Conservation (phyloP, 169 alveolate genomes). For the Plasmodium adleri region DNA sequence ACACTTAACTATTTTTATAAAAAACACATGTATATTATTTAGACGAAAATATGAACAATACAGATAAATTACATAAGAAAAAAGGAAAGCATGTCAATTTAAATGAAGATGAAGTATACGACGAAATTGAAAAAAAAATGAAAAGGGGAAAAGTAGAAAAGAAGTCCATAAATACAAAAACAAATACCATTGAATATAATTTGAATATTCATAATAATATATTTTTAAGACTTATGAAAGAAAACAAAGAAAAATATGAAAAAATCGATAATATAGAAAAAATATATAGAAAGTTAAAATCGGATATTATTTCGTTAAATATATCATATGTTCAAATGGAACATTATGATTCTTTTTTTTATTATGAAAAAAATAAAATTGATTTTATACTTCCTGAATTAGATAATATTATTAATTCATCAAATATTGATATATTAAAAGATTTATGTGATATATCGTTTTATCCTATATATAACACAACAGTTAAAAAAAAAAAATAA, state of each 20-base stretch:
- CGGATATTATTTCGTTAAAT: slow-evolving; percentile 43
- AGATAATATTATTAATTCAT: slow-evolving; percentile 44
- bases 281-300: slow-evolving; percentile 49
- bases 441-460: slow-evolving; percentile 36
- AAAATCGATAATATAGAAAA: slow-evolving; percentile 33
- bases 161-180: slow-evolving; percentile 25
- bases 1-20: too few species aligned
- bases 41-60: slow-evolving; percentile 22
- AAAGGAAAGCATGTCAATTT: neutral
- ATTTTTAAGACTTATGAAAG: slow-evolving; percentile 35
- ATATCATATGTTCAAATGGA: slow-evolving; percentile 66
- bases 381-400: slow-evolving; percentile 69
- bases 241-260: slow-evolving; percentile 50
- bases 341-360: slow-evolving; percentile 62
- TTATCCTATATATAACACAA: slow-evolving; percentile 58
- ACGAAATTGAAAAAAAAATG: slow-evolving; percentile 28
- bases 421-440: slow-evolving; percentile 54
- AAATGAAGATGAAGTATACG: slow-evolving; percentile 43
- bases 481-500: slow-evolving; percentile 50
- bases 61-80: slow-evolving; percentile 34
- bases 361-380: slow-evolving; percentile 69
- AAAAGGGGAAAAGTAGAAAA: slow-evolving; percentile 49
- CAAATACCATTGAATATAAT: neutral
- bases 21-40: too few species aligned
- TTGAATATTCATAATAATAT: slow-evolving; percentile 54